A percentile compares a stretch with the other conserved stretches of the same genome.
These are phyloP conservation scores for Penicillium goetzii DNA, from an alignment of 495 filamentous ascomycete species.

Conservation along the genomic window DNA sequence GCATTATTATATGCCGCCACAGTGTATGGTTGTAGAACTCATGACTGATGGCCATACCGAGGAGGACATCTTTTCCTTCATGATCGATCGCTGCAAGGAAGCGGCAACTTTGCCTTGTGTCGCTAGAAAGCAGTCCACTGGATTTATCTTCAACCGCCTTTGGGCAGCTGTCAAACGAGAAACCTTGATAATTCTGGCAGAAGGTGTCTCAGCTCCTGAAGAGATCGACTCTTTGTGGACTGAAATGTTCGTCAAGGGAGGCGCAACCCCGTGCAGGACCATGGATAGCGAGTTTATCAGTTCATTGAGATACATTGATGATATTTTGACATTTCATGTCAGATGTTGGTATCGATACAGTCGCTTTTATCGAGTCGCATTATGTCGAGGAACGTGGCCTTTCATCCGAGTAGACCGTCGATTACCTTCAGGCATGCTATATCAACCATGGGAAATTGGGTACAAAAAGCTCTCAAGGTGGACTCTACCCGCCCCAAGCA, in stretches of 20 bases:
- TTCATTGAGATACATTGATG: neutral
- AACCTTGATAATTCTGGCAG: constrained; percentile 46
- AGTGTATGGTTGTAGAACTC: constrained; percentile 49
- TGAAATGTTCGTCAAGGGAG: constrained; percentile 42
- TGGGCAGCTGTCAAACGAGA: constrained; percentile 61
- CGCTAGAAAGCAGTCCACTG: constrained; percentile 49
- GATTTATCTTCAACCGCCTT: constrained; percentile 56
- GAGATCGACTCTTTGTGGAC: constrained; percentile 51
- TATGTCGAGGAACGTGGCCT: constrained; percentile 52
- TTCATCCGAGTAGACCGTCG: constrained; percentile 35
- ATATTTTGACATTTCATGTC: neutral
- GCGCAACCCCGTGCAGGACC: constrained; percentile 29
- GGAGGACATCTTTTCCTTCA: constrained; percentile 47
- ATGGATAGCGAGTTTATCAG: constrained; percentile 38
- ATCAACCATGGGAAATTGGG: constrained; percentile 44
- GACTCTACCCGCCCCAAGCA: constrained; percentile 30
- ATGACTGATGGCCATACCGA: constrained; percentile 56
- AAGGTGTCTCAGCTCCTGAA: constrained; percentile 48
- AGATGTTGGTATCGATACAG: constrained; percentile 57
- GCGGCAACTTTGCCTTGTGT: constrained; percentile 46
- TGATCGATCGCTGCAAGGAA: constrained; percentile 42
- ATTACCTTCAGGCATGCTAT: constrained; percentile 46
- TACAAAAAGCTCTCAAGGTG: constrained; percentile 30
- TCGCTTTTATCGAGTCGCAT: constrained; percentile 47
- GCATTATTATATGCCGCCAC: constrained; percentile 55